Evolutionary conservation across 371 early-diverging fungal genomes (phyloP).

Genomic region (Choanephora cucurbitarum): DNA sequence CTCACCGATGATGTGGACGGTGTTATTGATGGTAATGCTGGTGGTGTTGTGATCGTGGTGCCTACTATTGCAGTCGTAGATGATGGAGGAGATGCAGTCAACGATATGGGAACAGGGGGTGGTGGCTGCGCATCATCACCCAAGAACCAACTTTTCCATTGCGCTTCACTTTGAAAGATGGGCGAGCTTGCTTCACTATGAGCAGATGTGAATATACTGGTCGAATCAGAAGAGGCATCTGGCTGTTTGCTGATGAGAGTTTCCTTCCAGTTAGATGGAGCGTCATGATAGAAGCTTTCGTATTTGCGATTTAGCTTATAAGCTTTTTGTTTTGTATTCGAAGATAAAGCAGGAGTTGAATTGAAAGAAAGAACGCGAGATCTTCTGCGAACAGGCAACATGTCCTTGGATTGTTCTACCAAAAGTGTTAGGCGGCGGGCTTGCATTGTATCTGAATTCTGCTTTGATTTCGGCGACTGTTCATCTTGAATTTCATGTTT

Average conservation of each 20-base stretch:
- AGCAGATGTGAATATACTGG: background rate
- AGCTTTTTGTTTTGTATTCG: background rate
- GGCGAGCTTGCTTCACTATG: slow-evolving; percentile 4
- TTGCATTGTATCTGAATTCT: background rate
- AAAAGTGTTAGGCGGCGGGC: background rate
- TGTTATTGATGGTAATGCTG: too few species aligned
- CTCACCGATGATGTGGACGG: too few species aligned
- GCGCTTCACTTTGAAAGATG: background rate
- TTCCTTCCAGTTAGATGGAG: slow-evolving; percentile 17
- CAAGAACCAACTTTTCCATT: slow-evolving; percentile 29
- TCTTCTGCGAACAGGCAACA: background rate
- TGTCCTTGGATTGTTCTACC: background rate
- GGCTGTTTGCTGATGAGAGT: background rate
- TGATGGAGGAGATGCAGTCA: background rate
- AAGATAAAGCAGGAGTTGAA: slow-evolving; percentile 15
- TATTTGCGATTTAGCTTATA: slow-evolving; percentile 7
- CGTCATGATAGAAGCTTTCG: slow-evolving; percentile 14
- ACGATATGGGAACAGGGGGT: background rate
- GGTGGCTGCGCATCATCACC: slow-evolving; percentile 4
- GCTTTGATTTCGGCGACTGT: background rate
- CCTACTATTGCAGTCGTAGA: background rate
- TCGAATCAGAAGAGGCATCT: background rate
- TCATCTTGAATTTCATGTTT: slow-evolving; percentile 1
- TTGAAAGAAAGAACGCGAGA: slow-evolving; percentile 6
- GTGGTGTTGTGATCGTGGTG: background rate